Percentiles rank a stretch among this genome's conserved stretches.
Evolutionary conservation across 2,329 filamentous ascomycete species (phyloP).

Genomic region (Helotiales sp.): DNA sequence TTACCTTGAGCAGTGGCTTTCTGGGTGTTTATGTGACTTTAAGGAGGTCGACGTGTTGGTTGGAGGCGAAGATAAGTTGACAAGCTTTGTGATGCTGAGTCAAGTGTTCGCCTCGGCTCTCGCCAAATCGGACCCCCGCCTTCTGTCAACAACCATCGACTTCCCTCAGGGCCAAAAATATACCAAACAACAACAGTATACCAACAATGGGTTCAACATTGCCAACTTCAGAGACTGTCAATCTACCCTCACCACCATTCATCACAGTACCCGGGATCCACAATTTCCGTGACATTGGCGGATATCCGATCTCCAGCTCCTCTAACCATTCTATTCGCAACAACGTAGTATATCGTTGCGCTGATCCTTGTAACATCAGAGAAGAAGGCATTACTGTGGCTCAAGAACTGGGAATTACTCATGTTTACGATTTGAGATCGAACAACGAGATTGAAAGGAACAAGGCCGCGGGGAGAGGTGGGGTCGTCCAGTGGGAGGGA

Average conservation of each 20-base stretch:
- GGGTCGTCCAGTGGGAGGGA: constrained; percentile 54
- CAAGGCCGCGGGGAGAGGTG: constrained; percentile 43
- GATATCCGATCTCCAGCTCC: constrained; percentile 52
- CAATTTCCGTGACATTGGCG: constrained; percentile 73
- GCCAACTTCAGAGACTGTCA: background rate
- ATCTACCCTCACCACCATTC: constrained; percentile 53
- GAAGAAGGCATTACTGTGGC: constrained; percentile 57
- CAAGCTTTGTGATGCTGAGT: constrained; percentile 4
- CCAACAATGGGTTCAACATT: constrained; percentile 19
- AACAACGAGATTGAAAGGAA: constrained; percentile 59
- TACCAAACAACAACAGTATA: background rate
- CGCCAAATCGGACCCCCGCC: constrained; percentile 11
- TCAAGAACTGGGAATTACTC: constrained; percentile 60
- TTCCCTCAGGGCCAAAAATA: background rate
- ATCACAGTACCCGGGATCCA: constrained; percentile 59
- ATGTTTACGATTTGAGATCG: constrained; percentile 73
- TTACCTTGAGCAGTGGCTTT: background rate
- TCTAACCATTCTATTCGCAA: constrained; percentile 52
- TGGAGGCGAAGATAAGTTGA: background rate
- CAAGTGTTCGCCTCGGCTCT: constrained; percentile 17
- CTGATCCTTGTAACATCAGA: constrained; percentile 65
- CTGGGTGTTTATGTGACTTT: background rate
- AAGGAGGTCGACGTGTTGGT: background rate
- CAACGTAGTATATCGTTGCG: constrained; percentile 68
- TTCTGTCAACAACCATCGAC: constrained; percentile 12